Percentiles rank a stretch among this genome's conserved stretches.
phyloP scores from a whole-genome alignment of 192 early-diverging fungal genomes.

The Cetraspora pellucida region DNA sequence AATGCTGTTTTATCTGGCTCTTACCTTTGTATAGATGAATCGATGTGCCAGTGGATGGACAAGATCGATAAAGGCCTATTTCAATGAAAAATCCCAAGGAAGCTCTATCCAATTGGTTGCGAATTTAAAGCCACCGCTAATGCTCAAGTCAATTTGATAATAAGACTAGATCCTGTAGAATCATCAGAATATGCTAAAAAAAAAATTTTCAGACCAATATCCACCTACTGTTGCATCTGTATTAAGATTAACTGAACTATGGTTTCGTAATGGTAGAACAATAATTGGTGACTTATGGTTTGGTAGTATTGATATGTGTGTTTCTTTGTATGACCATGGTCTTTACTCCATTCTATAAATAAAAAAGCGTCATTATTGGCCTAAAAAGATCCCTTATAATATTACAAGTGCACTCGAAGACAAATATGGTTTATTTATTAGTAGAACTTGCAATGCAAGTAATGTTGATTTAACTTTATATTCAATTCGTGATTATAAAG shows the following conservation, averaged over 20 bases:
- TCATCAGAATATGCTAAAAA: neutral
- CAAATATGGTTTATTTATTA: no score
- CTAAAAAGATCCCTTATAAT: conserved; percentile 1
- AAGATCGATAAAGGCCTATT: neutral
- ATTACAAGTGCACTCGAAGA: neutral
- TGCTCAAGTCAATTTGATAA: neutral
- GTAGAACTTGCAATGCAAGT: no score
- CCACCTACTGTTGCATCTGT: neutral
- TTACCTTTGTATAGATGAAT: no score
- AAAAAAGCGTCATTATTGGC: conserved; percentile 1
- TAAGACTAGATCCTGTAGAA: neutral
- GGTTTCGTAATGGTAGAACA: neutral
- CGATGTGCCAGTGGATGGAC: no score
- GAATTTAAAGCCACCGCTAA: neutral
- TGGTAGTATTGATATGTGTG: neutral
- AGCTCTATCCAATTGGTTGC: neutral
- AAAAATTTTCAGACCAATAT: conserved; percentile 9
- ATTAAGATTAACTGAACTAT: neutral
- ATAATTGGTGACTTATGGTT: neutral
- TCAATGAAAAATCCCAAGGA: neutral
- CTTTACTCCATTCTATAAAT: conserved; percentile 2
- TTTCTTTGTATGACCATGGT: neutral
- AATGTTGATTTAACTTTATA: no score
- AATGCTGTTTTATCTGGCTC: neutral
- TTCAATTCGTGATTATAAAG: no score